Evolutionary conservation across 2,329 filamentous ascomycete genomes (phyloP).

Genomic region (Monilinia aucupariae): DNA sequence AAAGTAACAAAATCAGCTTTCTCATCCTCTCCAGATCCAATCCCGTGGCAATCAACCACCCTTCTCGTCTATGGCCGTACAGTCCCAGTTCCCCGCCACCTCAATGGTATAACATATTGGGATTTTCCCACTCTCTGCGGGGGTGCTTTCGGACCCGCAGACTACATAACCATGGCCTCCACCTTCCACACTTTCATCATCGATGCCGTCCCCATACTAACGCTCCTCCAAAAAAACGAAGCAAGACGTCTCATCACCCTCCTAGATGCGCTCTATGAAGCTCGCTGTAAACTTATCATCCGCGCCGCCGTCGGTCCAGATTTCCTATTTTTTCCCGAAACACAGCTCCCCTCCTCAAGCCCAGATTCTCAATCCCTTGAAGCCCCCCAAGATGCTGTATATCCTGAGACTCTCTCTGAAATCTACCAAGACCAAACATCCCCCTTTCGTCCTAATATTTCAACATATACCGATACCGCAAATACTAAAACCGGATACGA

Average conservation of each 20-base stretch:
- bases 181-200: constrained; percentile 74
- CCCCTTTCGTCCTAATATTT: constrained; percentile 74
- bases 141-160: constrained; percentile 64
- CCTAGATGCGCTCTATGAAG: constrained; percentile 75
- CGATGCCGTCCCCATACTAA: constrained; percentile 62
- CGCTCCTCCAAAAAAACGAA: constrained; percentile 68
- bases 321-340: constrained; percentile 70
- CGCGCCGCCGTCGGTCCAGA: constrained; percentile 64
- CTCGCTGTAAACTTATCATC: constrained; percentile 69
- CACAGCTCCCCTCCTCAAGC: constrained; percentile 17
- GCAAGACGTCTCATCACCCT: constrained; percentile 75
- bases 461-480: constrained; percentile 49
- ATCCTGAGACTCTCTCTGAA: constrained; percentile 63
- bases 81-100: constrained; percentile 53
- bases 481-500: constrained; percentile 45
- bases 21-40: constrained; percentile 23
- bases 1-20: constrained; percentile 24
- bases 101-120: constrained; percentile 56
- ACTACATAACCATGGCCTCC: constrained; percentile 77
- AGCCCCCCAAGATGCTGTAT: constrained; percentile 46
- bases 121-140: constrained; percentile 64
- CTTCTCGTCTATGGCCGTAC: constrained; percentile 58
- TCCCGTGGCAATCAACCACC: constrained; percentile 42
- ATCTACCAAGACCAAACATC: constrained; percentile 73
- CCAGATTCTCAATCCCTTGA: constrained; percentile 37